Base-by-base conservation (phyloP, 148 eudicot species). In the Suaeda aralocaspica region DNA sequence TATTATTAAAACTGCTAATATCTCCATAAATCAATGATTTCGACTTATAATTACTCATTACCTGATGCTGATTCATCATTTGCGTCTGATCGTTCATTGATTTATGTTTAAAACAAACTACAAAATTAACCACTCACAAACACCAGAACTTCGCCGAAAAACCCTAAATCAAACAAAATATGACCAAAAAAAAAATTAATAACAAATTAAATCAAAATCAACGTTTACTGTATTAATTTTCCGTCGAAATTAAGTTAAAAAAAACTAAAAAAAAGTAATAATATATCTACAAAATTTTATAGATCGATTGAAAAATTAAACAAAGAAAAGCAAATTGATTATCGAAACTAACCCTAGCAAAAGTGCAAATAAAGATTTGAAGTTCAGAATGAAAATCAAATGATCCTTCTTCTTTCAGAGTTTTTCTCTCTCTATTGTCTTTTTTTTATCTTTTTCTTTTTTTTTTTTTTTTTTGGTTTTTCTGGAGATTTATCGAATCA, bases 61-160 rank as follows among this genome's bases (percentile, higher is more conserved):
- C 78, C 80, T 77, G 83, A 51, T 77, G 72, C 28, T 75, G 82
- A 67, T 71, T 78, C 79, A 79, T 74, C 74, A 77, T 71, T 62
- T 71, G 71, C 11, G 81, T 66, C 52, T 76, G 86, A 70, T 75
- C 83, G 45, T 80, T 78, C 84, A 81, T 83, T 28, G 29, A 49
- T 53, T 34, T 25, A n/a, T n/a, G 11, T 2, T 10, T n/a, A 44
- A 3, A 44, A 1, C 1, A 44, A 44, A 44, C 18, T n/a, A 31
- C 16, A n/a, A 10, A 55, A 15, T 21, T 18, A 73, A 52, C 41
- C 29, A 8, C 60, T 56, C 48, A 48, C 58, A 61, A 51, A 21
- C n/a, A n/a, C 5, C 59, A 29, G 24, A 57, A 30, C 66, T 61
- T 73, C 58, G 64, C 26, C 36, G 59, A 64, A 77, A 74, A 70